Evolutionary conservation across 2,329 filamentous ascomycete genomes (phyloP), one percentile per base, ranked within the genome.

Genomic region (Microcera coccophila): DNA sequence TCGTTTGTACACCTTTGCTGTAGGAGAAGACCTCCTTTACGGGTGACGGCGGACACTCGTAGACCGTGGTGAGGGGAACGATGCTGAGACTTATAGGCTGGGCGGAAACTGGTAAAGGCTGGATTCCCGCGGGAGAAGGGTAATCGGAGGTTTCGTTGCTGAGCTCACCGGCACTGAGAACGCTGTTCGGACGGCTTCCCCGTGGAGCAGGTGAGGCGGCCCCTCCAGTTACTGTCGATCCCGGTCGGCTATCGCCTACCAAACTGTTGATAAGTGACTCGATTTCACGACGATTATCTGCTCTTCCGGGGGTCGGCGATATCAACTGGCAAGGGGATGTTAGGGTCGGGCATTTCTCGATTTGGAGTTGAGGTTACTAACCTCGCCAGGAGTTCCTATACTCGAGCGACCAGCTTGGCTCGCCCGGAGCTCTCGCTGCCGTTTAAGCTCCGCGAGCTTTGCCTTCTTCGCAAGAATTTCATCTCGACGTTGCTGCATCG

Each of bases 381-480:
- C 89, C 71, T 95, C 89, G 64, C 76, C 78, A 39, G 79, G 70
- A 61, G 80, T 78, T 46, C 82, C 82, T 58, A 82, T 73, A 63
- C 82, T 86, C 60, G 83, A 78, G 54, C 89, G 81, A 55, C 74
- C 81, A 49, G 78, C 78, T 63, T 94, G 87, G 62, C 79, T 87
- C 52, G 87, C 81, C 46, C 90, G 80, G 57, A 91, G 72, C 65
- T 94, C 90, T 58, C 93, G 81, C 71, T 96, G 90, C 49, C 87
- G 82, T 73, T 95, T 96, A 53, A 98, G 79, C 76, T 97, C 93
- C 38, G 88, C 90, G 59, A 98, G 88, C 75, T 93, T 96, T 50
- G 90, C 91, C 75, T 88, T 91, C 73, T 98, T 98, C 56, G 90
- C 90, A 58, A 93, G 75, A 57, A 98, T 95, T 74, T 98, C 93